Base-by-base conservation (phyloP, 2,329 filamentous ascomycete species). In the Trichoderma breve region DNA sequence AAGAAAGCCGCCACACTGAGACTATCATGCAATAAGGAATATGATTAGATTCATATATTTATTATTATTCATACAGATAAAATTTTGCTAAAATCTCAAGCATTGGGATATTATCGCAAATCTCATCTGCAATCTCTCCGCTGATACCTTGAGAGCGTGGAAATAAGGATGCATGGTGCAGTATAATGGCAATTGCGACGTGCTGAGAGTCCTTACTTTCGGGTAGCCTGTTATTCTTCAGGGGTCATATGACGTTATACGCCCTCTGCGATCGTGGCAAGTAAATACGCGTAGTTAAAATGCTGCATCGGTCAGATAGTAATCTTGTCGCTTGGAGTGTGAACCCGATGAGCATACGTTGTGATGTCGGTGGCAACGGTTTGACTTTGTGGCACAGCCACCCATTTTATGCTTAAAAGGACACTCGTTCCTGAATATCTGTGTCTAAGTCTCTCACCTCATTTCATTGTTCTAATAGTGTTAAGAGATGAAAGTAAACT, bases 361-460 rank as follows among this genome's bases (percentile, higher is more conserved):
- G 57, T 69, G 66, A 69, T 61, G 66, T 62, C 57, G 67, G 67
- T 70, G 67, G 67, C 67, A 51, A 62, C 2, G 26, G 32, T 70
- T 47, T 58, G 39, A 51, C 43, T 69, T 70, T 70, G 65, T 51
- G 67, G 55, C 67, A 70, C 28, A 53, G 67, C 57, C 57, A 39
- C 15, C 57, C 57, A 18, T 28, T 21, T 51, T 53, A 62, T 70
- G 67, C 67, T 70, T 70, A 70, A 70, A 58, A 62, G 21, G 39
- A 70, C 66, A 4, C 21, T 60, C 39, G 28, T 28, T 4, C 21
- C 18, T 51, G 36, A 24, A n/a, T 14, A 53, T 39, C 4, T 24
- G 9, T 4, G 9, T 53, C 24, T 15, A 1, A 4, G 30, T 34
- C 21, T 36, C 12, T 53, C 21, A n/a, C 39, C 14, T 36, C 12